A percentile compares a stretch with the other conserved stretches of the same genome.
phyloP scores from a whole-genome alignment of 2,329 filamentous ascomycete genomes.

The Penicillium sp. region DNA sequence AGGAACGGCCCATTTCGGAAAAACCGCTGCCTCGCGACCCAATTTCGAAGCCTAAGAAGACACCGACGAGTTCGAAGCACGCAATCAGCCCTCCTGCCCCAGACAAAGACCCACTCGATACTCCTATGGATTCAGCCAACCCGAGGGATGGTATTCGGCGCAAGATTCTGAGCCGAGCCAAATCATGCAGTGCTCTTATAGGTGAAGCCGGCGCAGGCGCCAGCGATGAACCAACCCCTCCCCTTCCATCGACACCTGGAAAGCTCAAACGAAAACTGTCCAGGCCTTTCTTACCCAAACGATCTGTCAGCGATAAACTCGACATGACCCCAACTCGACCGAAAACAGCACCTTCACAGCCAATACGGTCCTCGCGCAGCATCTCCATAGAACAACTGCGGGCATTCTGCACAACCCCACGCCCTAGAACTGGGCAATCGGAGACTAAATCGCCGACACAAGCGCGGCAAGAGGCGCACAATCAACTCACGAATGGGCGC shows the following conservation, averaged over 20 bases:
- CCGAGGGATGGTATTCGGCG: conserved; percentile 14
- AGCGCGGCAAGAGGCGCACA: conserved; percentile 9
- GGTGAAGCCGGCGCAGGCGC: conserved; percentile 9
- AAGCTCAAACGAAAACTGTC: conserved; percentile 28
- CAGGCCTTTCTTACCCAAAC: conserved; percentile 22
- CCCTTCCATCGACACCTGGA: conserved; percentile 16
- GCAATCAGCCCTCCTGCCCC: conserved; percentile 5
- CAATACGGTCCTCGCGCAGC: conserved; percentile 23
- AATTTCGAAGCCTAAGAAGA: conserved; percentile 9
- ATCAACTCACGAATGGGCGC: conserved; percentile 8
- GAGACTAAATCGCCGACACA: conserved; percentile 10
- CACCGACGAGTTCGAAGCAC: conserved; percentile 12
- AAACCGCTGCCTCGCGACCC: conserved; percentile 37
- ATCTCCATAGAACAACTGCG: conserved; percentile 31
- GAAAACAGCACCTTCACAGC: conserved; percentile 28
- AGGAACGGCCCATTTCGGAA: conserved; percentile 16
- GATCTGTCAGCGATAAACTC: conserved; percentile 18
- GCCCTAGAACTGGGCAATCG: conserved; percentile 19
- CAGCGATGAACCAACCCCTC: conserved; percentile 2
- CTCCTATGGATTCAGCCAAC: conserved; percentile 13
- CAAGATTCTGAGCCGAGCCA: conserved; percentile 19
- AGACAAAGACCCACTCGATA: conserved; percentile 20
- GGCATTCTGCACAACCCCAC: conserved; percentile 17
- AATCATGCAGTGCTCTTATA: conserved; percentile 25
- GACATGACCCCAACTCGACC: conserved; percentile 20